Evolutionary conservation across 1,284 basidiomycete species (phyloP).

Genomic region (Apiotrichum mycotoxinovorans): DNA sequence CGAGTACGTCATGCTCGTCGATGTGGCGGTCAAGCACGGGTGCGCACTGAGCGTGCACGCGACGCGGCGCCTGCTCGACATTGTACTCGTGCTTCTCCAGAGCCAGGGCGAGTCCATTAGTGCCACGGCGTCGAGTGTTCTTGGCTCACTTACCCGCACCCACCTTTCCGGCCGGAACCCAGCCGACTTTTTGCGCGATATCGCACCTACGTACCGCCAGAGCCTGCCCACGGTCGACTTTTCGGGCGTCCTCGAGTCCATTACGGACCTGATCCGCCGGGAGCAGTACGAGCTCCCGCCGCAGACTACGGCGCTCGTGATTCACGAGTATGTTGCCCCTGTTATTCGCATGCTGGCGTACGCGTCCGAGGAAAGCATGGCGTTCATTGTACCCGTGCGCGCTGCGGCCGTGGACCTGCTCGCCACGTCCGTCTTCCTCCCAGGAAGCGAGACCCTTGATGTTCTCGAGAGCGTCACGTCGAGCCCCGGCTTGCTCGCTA

Average conservation of each 20-base stretch:
- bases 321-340: constrained; percentile 59
- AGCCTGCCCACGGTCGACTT: constrained; percentile 61
- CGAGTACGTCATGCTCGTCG: constrained; percentile 63
- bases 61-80: constrained; percentile 58
- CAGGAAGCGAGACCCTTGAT: constrained; percentile 55
- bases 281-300: constrained; percentile 57
- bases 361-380: constrained; percentile 57
- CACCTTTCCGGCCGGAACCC: constrained; percentile 53
- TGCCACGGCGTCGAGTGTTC: constrained; percentile 27
- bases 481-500: constrained; percentile 60
- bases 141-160: constrained; percentile 31
- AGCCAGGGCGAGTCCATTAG: constrained; percentile 4
- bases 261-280: constrained; percentile 56
- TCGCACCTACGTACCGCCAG: constrained; percentile 59
- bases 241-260: constrained; percentile 59
- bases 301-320: constrained; percentile 57
- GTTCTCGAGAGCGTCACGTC: constrained; percentile 59
- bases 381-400: constrained; percentile 56
- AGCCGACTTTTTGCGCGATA: constrained; percentile 57
- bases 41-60: constrained; percentile 56
- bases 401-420: constrained; percentile 58
- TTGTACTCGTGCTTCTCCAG: constrained; percentile 60
- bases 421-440: constrained; percentile 56
- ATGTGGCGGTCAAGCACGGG: constrained; percentile 58
- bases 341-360: constrained; percentile 57